A percentile compares a stretch with the other conserved stretches of the same genome.
Evolutionary conservation across 2,329 filamentous ascomycete species (phyloP).

Genomic region (Fusarium dimerum): DNA sequence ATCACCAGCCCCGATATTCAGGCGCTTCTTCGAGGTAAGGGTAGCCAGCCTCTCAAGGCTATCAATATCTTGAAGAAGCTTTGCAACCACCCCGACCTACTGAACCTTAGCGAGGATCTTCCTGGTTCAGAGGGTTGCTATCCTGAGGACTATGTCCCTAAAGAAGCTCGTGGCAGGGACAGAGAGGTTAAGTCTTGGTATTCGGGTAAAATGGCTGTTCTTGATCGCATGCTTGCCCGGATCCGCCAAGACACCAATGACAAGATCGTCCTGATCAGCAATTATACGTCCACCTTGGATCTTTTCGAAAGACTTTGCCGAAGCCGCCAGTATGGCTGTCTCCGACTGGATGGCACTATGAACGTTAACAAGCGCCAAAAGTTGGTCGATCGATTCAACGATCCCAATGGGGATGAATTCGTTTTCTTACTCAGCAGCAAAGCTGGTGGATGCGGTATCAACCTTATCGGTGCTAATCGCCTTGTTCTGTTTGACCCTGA

Average conservation of each 20-base stretch:
- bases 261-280: slow-evolving; percentile 98
- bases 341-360: slow-evolving; percentile 96
- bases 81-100: slow-evolving; percentile 94
- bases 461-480: slow-evolving; percentile 91
- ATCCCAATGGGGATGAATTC: slow-evolving; percentile 86
- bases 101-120: slow-evolving; percentile 79
- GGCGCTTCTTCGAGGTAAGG: slow-evolving; percentile 86
- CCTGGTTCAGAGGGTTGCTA: slow-evolving; percentile 82
- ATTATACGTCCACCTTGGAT: slow-evolving; percentile 95
- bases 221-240: slow-evolving; percentile 96
- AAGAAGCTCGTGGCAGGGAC: slow-evolving; percentile 83
- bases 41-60: slow-evolving; percentile 92
- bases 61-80: slow-evolving; percentile 97
- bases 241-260: slow-evolving; percentile 97
- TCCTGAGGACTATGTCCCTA: slow-evolving; percentile 85
- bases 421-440: slow-evolving; percentile 97
- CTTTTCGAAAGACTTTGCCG: slow-evolving; percentile 92
- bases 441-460: slow-evolving; percentile 93
- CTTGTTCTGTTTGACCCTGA: slow-evolving; percentile 95
- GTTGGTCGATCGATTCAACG: slow-evolving; percentile 96
- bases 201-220: slow-evolving; percentile 95
- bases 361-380: slow-evolving; percentile 96
- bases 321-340: slow-evolving; percentile 76
- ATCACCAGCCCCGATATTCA: slow-evolving; percentile 95
- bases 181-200: slow-evolving; percentile 94